Evolutionary conservation across 257 asterid species (phyloP), one percentile per base, ranked within the genome.

Genomic region (Coffea eugenioides): DNA sequence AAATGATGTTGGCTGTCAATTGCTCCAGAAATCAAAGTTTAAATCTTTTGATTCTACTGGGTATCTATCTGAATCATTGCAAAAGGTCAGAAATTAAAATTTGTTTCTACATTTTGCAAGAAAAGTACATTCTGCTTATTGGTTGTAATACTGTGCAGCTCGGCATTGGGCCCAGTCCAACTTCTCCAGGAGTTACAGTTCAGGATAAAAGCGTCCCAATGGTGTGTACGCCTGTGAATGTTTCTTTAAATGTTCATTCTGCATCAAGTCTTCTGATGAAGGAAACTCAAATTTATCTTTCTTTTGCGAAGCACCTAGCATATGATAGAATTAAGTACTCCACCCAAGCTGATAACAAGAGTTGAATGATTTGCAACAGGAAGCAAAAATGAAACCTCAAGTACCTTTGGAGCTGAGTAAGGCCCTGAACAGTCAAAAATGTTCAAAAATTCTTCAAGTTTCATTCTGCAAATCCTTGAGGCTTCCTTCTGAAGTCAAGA

Each of bases 361-460:
- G 67, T 49, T 45, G 71, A 78, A 68, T 11, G 73, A 39, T 46
- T 72, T 48, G 48, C 56, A 65, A 16, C 85, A 90, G 93, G 91
- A 79, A 71, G 88, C 46, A 76, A 71, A 52, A 64, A 48, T 81
- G 45, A 79, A 82, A 69, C 72, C 81, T 36, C 73, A 73, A 41
- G 86, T 69, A 64, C 78, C 76, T 64, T 67, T 81, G n/a, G 68
- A 64, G 68, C 80, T 69, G 76, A 76, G 67, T 78, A 80, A 70
- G 76, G 83, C 70, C 73, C 41, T 84, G 82, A 91, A 85, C 88
- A 74, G 79, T 54, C 88, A 81, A 8, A 88, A 76, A 67, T 79
- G 82, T 27, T 79, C 91, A 51, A 87, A 87, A 83, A 88, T 90
- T 15, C 83, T 90, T 65, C 95, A 88, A 77, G 86, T 92, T 81